phyloP scores from a whole-genome alignment of 768 basidiomycete species.

The Kwoniella dejecticola region DNA sequence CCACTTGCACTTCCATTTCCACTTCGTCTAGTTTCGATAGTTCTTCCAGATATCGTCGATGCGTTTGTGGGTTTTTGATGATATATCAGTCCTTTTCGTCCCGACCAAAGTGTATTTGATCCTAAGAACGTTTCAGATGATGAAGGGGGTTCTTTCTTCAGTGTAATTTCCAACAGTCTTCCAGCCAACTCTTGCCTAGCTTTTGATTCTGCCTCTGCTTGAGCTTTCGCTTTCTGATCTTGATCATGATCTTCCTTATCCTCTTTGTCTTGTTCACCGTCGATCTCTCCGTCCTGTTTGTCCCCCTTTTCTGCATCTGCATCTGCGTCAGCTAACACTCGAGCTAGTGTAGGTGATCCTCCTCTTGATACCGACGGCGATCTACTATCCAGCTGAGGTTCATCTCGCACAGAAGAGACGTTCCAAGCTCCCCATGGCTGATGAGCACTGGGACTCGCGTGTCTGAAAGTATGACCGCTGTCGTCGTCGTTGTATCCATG shows the following conservation, averaged over 20 bases:
- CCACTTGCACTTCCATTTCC: too few relatives aligned
- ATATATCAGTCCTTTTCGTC: not conserved
- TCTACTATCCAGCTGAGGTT: constrained; percentile 12
- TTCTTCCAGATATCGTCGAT: not conserved
- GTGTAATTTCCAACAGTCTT: constrained; percentile 5
- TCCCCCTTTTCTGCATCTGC: not conserved
- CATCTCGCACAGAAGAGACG: constrained; percentile 20
- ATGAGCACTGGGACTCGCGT: not conserved
- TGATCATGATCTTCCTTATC: not conserved
- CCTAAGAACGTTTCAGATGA: constrained; percentile 13
- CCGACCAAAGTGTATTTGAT: constrained; percentile 1
- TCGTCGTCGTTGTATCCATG: constrained; percentile 5
- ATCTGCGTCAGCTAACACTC: not conserved
- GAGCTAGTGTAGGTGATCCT: constrained; percentile 13
- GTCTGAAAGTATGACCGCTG: not conserved
- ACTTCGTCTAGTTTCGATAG: too few relatives aligned
- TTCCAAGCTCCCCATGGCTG: constrained; percentile 7
- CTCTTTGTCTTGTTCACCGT: constrained; percentile 1
- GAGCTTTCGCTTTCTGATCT: not conserved
- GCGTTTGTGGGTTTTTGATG: too few relatives aligned
- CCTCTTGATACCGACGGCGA: constrained; percentile 19
- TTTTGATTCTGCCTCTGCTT: not conserved
- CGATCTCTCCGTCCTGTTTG: not conserved
- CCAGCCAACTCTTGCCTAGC: constrained; percentile 2
- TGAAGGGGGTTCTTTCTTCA: constrained; percentile 11